phyloP scores from a whole-genome alignment of 208 protist genomes.

The Leishmania braziliensis region DNA sequence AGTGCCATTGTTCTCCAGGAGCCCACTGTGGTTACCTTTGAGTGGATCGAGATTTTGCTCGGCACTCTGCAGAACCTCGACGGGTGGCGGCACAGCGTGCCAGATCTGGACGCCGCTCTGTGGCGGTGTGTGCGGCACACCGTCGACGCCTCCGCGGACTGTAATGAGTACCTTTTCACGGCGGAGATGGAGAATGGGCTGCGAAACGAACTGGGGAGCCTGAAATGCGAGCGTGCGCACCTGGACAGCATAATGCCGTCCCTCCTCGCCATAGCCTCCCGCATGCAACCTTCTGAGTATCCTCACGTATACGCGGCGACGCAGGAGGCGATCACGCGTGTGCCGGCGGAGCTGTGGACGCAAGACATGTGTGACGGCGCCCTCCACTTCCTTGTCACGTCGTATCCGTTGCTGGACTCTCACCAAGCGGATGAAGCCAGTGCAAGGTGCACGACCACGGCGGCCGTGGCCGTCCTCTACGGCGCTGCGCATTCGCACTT shows the following conservation, averaged over 20 bases:
- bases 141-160: slow-evolving; percentile 60
- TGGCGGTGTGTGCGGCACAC: slow-evolving; percentile 49
- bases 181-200: slow-evolving; percentile 36
- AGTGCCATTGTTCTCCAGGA: slow-evolving; percentile 45
- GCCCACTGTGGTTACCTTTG: slow-evolving; percentile 66
- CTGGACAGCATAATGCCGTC: slow-evolving; percentile 14
- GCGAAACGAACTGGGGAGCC: slow-evolving; percentile 22
- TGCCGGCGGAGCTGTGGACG: slow-evolving; percentile 24
- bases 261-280: slow-evolving; percentile 23
- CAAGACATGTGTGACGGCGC: slow-evolving; percentile 14
- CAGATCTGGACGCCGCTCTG: slow-evolving; percentile 25
- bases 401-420: background rate
- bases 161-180: slow-evolving; percentile 53
- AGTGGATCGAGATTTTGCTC: slow-evolving; percentile 79
- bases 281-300: slow-evolving; percentile 9
- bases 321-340: background rate
- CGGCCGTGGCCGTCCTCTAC: slow-evolving; percentile 12
- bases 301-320: background rate
- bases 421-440: background rate
- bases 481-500: slow-evolving; percentile 16
- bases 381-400: slow-evolving; percentile 16
- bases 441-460: background rate
- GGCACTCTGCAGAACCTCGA: slow-evolving; percentile 25
- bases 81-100: slow-evolving; percentile 18
- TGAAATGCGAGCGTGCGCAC: slow-evolving; percentile 14